Evolutionary conservation across 345 rosid genomes (phyloP).

Genomic region (Hibiscus syriacus): DNA sequence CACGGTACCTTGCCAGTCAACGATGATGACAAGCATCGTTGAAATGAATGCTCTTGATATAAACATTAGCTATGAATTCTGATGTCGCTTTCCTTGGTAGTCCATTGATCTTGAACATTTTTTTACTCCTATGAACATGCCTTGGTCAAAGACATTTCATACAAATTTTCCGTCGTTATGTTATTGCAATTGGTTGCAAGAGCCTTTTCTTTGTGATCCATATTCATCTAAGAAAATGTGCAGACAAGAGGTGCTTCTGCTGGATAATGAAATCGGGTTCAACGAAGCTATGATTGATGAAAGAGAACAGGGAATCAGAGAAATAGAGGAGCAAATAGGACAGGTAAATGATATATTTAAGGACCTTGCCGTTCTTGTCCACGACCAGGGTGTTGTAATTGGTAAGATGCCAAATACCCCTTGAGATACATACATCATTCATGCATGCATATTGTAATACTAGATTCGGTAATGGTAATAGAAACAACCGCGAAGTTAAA

Average conservation of each 20-base stretch:
- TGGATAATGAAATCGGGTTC: slow-evolving; percentile 60
- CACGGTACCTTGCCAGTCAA: too few species aligned
- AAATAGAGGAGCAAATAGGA: slow-evolving; percentile 54
- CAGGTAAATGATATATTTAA: slow-evolving; percentile 58
- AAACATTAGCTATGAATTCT: background rate
- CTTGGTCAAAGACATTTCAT: background rate
- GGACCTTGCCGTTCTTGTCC: slow-evolving; percentile 68
- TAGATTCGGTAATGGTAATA: too few species aligned
- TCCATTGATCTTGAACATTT: background rate
- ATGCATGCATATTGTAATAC: too few species aligned
- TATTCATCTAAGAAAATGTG: background rate
- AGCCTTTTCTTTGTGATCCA: background rate
- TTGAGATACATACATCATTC: background rate
- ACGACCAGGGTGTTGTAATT: slow-evolving; percentile 57
- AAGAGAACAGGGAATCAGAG: slow-evolving; percentile 59
- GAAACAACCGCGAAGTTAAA: too few species aligned
- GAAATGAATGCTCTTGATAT: background rate
- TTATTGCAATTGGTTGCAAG: slow-evolving; percentile 7
- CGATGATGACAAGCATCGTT: background rate
- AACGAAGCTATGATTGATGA: slow-evolving; percentile 70
- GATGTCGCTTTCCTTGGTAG: background rate
- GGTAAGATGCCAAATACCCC: slow-evolving; percentile 31
- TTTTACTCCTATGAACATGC: background rate
- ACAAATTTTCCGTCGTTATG: background rate
- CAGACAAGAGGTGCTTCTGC: slow-evolving; percentile 48